These are phyloP conservation scores for Maudiozyma barnettii DNA, from an alignment of 805 yeast species.

Conservation along the genomic window DNA sequence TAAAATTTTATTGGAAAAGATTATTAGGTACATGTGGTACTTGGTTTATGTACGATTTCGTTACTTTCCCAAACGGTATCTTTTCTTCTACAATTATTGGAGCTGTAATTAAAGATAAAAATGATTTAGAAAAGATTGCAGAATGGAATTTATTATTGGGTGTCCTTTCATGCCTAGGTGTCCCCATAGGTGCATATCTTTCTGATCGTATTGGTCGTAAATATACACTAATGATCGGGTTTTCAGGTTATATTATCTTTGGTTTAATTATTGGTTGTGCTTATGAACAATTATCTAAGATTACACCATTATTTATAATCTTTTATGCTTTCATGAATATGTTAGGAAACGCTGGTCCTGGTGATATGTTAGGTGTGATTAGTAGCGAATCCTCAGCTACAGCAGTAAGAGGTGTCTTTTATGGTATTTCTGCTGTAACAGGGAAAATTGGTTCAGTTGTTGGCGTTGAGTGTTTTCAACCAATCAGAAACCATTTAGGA, in stretches of 20 bases:
- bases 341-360: conserved; percentile 4
- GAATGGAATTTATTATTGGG: conserved; percentile 5
- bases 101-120: conserved; percentile 4
- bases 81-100: conserved; percentile 3
- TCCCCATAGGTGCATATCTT: conserved; percentile 4
- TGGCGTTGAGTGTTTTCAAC: conserved; percentile 5
- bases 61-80: conserved; percentile 4
- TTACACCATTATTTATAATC: conserved; percentile 3
- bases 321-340: conserved; percentile 4
- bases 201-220: conserved; percentile 4
- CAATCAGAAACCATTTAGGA: conserved; percentile 3
- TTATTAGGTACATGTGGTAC: conserved; percentile 4
- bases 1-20: conserved; percentile 4
- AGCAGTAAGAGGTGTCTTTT: conserved; percentile 4
- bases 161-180: conserved; percentile 1
- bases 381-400: conserved; percentile 4
- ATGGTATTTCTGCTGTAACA: conserved; percentile 4
- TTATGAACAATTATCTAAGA: conserved; percentile 1
- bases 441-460: conserved; percentile 5
- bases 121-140: conserved; percentile 1
- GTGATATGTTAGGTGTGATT: conserved; percentile 4
- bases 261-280: conserved; percentile 5
- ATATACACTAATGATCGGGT: conserved; percentile 3
- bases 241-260: conserved; percentile 3
- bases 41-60: conserved; percentile 6